These are phyloP conservation scores for Suillus fuscotomentosus DNA, from an alignment of 768 basidiomycete genomes.

Conservation along the genomic window DNA sequence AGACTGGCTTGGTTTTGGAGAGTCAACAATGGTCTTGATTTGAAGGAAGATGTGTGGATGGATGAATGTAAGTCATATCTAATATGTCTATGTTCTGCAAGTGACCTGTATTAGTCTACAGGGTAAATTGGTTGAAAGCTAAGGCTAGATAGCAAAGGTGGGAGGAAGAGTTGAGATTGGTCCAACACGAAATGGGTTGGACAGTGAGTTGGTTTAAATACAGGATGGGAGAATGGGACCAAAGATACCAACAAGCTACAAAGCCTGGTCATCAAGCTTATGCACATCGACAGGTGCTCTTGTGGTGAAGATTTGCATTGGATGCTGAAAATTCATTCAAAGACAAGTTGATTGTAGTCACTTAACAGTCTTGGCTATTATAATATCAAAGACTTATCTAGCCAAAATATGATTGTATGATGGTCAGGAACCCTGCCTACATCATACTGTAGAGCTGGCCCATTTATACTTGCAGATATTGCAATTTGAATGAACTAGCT, in stretches of 20 bases:
- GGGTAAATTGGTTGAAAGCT: conserved; percentile 12
- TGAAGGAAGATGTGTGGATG: not conserved
- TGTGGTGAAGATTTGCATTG: not conserved
- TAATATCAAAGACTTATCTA: too few species aligned
- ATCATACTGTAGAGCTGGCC: too few species aligned
- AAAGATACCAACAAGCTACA: not conserved
- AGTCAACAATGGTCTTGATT: not conserved
- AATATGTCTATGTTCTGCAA: not conserved
- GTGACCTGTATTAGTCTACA: conserved; percentile 4
- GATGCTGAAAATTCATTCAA: not conserved
- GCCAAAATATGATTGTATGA: too few species aligned
- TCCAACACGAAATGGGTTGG: conserved; percentile 19
- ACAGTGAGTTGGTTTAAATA: conserved; percentile 11
- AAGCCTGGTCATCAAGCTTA: not conserved
- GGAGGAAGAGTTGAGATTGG: conserved; percentile 17
- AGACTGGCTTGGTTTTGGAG: conserved; percentile 8
- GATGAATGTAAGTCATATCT: not conserved
- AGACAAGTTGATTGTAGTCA: not conserved
- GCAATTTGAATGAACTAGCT: too few species aligned
- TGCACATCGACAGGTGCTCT: not conserved
- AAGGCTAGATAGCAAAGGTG: conserved; percentile 18
- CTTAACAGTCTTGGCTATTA: not conserved
- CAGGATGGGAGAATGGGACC: not conserved
- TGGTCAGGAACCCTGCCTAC: too few species aligned
- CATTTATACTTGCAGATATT: too few species aligned